phyloP scores from a whole-genome alignment of 2,329 filamentous ascomycete species.

The Nothomitra cinnamomea region DNA sequence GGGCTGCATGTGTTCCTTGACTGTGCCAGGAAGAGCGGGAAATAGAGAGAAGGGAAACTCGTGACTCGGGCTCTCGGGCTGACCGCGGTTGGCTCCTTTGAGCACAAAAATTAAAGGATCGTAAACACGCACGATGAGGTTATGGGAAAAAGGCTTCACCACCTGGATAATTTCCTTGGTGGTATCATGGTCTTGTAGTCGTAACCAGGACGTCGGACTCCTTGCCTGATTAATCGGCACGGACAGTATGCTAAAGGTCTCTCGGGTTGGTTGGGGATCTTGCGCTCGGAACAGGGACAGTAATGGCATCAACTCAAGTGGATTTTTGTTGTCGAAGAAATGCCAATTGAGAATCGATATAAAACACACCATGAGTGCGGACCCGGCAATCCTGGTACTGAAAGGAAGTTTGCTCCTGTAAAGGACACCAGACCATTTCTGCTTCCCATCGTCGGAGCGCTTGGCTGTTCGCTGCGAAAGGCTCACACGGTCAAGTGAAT shows the following conservation, averaged over 20 bases:
- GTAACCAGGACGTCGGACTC: slow-evolving; percentile 60
- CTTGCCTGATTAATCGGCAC: slow-evolving; percentile 43
- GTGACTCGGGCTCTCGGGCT: slow-evolving; percentile 30
- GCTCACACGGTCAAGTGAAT: slow-evolving; percentile 39
- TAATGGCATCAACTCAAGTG: slow-evolving; percentile 20
- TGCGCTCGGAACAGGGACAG: slow-evolving; percentile 9
- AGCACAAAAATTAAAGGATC: slow-evolving; percentile 59
- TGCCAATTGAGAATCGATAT: slow-evolving; percentile 61
- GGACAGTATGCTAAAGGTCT: slow-evolving; percentile 6
- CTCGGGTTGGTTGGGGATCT: slow-evolving; percentile 11
- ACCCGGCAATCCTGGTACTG: slow-evolving; percentile 59
- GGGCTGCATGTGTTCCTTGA: slow-evolving; percentile 47
- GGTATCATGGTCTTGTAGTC: slow-evolving; percentile 62
- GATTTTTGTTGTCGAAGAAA: slow-evolving; percentile 46
- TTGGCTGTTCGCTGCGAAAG: slow-evolving; percentile 10
- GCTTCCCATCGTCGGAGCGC: slow-evolving; percentile 15
- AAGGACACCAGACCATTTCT: slow-evolving; percentile 44
- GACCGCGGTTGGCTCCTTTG: slow-evolving; percentile 48
- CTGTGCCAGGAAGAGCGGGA: slow-evolving; percentile 15
- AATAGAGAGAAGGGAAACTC: slow-evolving; percentile 35
- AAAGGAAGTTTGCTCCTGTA: slow-evolving; percentile 46
- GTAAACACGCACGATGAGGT: slow-evolving; percentile 57
- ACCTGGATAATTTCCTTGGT: slow-evolving; percentile 61
- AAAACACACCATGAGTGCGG: slow-evolving; percentile 54
- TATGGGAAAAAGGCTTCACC: slow-evolving; percentile 53